A percentile compares a stretch with the other conserved stretches of the same genome.
These are phyloP conservation scores for Mrakia blollopis DNA, from an alignment of 768 basidiomycete genomes.

Conservation along the genomic window DNA sequence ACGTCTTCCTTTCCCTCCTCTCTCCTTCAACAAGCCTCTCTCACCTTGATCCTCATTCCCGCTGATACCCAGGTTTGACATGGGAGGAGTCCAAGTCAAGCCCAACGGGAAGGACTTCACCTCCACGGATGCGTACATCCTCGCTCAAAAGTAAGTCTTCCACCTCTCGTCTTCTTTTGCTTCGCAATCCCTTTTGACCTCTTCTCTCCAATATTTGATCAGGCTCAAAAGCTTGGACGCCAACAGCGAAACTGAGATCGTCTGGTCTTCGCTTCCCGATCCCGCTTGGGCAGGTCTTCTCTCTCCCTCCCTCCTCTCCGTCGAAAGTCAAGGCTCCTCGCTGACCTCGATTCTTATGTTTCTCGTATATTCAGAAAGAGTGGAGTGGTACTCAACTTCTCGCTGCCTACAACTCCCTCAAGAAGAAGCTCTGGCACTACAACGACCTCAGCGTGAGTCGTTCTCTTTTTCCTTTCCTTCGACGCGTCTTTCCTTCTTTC, in stretches of 20 bases:
- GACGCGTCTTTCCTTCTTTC: too few relatives aligned
- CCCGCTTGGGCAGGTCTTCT: conserved; percentile 52
- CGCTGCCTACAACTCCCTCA: too few relatives aligned
- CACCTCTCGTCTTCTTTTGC: background rate
- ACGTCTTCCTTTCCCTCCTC: background rate
- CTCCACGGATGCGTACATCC: conserved; percentile 64
- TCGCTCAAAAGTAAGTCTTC: conserved; percentile 69
- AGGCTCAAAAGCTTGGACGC: conserved; percentile 72
- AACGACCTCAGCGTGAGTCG: background rate
- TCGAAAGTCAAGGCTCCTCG: background rate
- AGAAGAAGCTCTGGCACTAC: background rate
- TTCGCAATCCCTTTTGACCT: too few relatives aligned
- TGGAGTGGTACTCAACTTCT: background rate
- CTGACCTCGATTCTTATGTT: background rate
- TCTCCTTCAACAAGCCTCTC: background rate
- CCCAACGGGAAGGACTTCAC: conserved; percentile 64
- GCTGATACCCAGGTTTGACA: background rate
- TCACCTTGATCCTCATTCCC: background rate
- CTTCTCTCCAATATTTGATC: background rate
- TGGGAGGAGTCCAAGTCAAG: conserved; percentile 48
- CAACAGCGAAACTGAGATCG: conserved; percentile 73
- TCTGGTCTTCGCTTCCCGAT: conserved; percentile 74
- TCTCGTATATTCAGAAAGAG: background rate
- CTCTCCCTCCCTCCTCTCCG: too few relatives aligned
- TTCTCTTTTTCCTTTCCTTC: background rate